These are phyloP conservation scores for Ustilago shanxiensis DNA, from an alignment of 1,284 basidiomycete genomes.

Conservation along the genomic window DNA sequence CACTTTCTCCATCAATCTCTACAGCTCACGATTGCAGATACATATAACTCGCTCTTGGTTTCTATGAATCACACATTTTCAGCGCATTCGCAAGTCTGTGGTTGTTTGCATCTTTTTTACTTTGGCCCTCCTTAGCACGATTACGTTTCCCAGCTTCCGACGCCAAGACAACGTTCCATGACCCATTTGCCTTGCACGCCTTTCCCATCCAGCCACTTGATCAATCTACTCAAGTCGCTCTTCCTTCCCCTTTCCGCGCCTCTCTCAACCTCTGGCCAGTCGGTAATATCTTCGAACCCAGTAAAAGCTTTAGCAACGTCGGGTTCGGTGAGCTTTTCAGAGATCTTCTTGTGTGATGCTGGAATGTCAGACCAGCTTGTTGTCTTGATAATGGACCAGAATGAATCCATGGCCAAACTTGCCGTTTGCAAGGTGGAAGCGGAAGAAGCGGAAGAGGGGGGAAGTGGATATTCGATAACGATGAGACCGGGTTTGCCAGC, in stretches of 20 bases:
- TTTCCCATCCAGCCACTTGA: constrained; percentile 33
- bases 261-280: constrained; percentile 33
- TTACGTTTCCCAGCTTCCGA: constrained; percentile 31
- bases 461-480: constrained; percentile 55
- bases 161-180: constrained; percentile 31
- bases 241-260: constrained; percentile 35
- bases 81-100: background rate
- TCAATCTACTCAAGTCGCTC: constrained; percentile 44
- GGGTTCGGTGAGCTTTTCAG: constrained; percentile 36
- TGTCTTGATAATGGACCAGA: constrained; percentile 57
- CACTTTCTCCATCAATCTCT: background rate
- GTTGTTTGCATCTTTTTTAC: background rate
- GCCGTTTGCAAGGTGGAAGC: background rate
- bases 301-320: constrained; percentile 7
- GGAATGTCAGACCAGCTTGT: constrained; percentile 56
- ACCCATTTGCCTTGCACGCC: constrained; percentile 31
- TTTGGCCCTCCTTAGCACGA: background rate
- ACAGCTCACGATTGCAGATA: background rate
- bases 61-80: constrained; percentile 1
- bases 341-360: constrained; percentile 57
- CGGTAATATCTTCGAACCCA: constrained; percentile 50
- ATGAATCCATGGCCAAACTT: constrained; percentile 29
- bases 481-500: constrained; percentile 62
- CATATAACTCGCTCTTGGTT: background rate
- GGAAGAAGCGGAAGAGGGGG: constrained; percentile 8